Percentiles rank a stretch among this genome's conserved stretches.
Evolutionary conservation across 306 rosid genomes (phyloP).

Genomic region (Vigna trinervia): DNA sequence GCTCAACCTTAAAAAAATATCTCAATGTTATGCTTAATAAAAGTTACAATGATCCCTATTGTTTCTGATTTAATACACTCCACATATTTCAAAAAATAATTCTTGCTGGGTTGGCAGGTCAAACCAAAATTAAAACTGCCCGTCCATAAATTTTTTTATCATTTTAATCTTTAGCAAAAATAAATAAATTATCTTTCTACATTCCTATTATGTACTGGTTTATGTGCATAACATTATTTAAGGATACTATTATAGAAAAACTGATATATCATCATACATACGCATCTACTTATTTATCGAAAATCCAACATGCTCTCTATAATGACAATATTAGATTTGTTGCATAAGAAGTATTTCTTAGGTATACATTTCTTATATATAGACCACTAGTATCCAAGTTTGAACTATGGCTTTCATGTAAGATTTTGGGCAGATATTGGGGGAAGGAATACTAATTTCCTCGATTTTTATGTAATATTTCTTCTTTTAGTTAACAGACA

Average conservation of each 20-base stretch:
- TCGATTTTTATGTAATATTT: slow-evolving; percentile 1
- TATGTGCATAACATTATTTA: slow-evolving; percentile 31
- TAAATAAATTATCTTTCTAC: not conserved
- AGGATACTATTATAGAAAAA: slow-evolving; percentile 13
- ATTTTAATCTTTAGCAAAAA: slow-evolving; percentile 18
- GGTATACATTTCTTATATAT: slow-evolving; percentile 11
- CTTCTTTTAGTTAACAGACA: slow-evolving; percentile 11
- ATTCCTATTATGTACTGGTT: slow-evolving; percentile 16
- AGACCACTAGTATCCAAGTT: slow-evolving; percentile 10
- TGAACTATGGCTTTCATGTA: slow-evolving; percentile 14
- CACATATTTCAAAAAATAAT: not conserved
- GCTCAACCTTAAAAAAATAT: not conserved
- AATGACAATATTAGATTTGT: slow-evolving; percentile 26
- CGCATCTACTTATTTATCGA: not conserved
- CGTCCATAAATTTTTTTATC: not conserved
- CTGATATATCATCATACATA: slow-evolving; percentile 27
- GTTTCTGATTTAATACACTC: not conserved
- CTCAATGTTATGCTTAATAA: not conserved
- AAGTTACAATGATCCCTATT: not conserved
- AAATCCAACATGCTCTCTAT: slow-evolving; percentile 16
- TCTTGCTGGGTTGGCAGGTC: not conserved
- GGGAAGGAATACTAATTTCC: slow-evolving; percentile 16
- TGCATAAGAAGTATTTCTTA: slow-evolving; percentile 15
- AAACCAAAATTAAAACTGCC: not conserved
- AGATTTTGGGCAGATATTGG: slow-evolving; percentile 30